Percentiles rank a stretch among this genome's conserved stretches.
Conservation (phyloP, 169 alveolate genomes). For the Eimeria praecox region DNA sequence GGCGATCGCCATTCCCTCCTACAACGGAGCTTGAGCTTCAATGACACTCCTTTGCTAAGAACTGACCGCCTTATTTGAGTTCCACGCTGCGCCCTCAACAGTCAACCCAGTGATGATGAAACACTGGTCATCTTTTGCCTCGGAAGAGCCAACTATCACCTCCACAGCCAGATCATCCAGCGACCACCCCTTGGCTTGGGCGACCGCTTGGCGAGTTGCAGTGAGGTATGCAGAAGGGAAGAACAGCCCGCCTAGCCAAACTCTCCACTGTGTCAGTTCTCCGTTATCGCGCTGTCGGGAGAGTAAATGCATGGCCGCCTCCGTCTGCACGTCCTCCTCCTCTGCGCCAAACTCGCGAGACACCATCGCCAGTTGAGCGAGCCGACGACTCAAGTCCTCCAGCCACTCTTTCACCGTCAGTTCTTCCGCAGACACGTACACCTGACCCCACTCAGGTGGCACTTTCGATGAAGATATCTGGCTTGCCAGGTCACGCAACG, state of each 20-base stretch:
- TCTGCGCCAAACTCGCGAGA: constrained; percentile 79
- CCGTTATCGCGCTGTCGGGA: constrained; percentile 77
- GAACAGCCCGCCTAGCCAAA: constrained; percentile 85
- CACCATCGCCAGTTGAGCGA: constrained; percentile 87
- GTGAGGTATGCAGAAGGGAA: constrained; percentile 87
- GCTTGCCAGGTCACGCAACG: constrained; percentile 89
- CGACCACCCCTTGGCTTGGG: constrained; percentile 81
- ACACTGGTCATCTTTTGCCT: constrained; percentile 73
- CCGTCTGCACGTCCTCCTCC: constrained; percentile 79
- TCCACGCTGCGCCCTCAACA: constrained; percentile 84
- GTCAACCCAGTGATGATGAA: constrained; percentile 82
- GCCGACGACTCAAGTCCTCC: constrained; percentile 91
- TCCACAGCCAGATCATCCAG: constrained; percentile 80
- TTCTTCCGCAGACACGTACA: constrained; percentile 86
- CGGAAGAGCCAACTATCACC: constrained; percentile 74
- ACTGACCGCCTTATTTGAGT: constrained; percentile 57
- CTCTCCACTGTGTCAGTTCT: constrained; percentile 78
- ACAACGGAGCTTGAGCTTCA: no score
- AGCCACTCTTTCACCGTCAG: constrained; percentile 94
- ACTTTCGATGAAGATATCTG: constrained; percentile 89
- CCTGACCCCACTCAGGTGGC: constrained; percentile 91
- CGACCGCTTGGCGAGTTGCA: constrained; percentile 86
- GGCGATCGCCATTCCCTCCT: no score
- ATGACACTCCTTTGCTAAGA: no score
- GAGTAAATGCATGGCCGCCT: constrained; percentile 62